Base-by-base conservation (phyloP, 352 stramenopile genomes). In the Pythium dissotocum region DNA sequence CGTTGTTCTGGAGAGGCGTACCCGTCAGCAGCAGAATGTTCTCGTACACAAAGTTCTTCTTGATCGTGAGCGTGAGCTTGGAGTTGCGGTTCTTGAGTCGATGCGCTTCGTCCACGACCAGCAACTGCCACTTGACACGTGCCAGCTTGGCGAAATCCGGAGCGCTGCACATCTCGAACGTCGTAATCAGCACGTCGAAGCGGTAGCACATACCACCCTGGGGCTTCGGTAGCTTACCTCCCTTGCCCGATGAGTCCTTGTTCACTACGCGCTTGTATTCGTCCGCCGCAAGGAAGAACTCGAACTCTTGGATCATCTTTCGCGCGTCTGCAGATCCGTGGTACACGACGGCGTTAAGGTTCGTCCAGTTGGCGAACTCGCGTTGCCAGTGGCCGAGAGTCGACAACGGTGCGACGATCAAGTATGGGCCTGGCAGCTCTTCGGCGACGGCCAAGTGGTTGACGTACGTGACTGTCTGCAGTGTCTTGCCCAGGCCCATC, bases 181-280 rank as follows among this genome's bases (percentile, higher is more conserved):
- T 99, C 21, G 98, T 99, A 38, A 99, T 98, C 13, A 99, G 78
- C 26, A 99, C 97, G 73, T 99, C 97, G 77, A 99, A 99, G 18
- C 97, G 87, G 65, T 95, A 91, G 63, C 88, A 89, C 42, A 65
- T 69, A 24, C 83, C 78, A 21, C 76, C 72, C 61, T 85, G 87
- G 10, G 76, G 61, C 33, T 73, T 73, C 0, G 77, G 65, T 2
- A 71, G 32, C 33, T 75, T 65, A n/a, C 61, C 70, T 72, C 58
- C 49, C 28, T 56, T 49, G 56, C 64, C 73, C 36, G 52, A 64
- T 21, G 62, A 49, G 30, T 18, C 13, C 7, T 70, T 65, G 6
- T 24, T 32, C 6, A 36, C 26, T 6, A 60, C 56, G 13, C 59
- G 60, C 21, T 51, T 52, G 18, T 86, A 70, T 38, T 91, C 85